Conservation (phyloP, 306 rosid species). For the Sicyos edulis region DNA sequence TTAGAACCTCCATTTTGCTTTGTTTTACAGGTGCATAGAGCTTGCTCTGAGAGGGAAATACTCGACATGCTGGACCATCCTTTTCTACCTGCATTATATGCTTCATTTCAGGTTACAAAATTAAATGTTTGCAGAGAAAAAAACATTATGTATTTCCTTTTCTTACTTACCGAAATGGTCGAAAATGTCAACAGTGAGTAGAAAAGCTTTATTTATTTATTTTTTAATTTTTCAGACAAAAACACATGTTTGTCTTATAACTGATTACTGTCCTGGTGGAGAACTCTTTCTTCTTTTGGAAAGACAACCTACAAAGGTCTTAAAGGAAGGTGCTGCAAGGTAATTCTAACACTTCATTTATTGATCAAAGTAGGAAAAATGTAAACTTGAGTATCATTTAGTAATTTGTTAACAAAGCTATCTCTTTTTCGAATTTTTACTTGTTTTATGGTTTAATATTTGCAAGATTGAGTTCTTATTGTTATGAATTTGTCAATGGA, state of each 20-base stretch:
- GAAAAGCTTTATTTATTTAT: neutral
- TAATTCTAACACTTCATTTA: constrained; percentile 22
- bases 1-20: constrained; percentile 15
- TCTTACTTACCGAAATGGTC: neutral
- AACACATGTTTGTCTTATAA: constrained; percentile 90
- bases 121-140: constrained; percentile 45
- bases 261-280: constrained; percentile 93
- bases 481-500: neutral
- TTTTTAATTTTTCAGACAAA: constrained; percentile 59
- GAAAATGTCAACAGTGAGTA: neutral
- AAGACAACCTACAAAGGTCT: constrained; percentile 71
- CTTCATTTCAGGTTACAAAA: constrained; percentile 85
- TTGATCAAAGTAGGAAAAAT: neutral
- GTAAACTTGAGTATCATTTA: too few species aligned
- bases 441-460: too few species aligned
- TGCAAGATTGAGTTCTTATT: too few species aligned
- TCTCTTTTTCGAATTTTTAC: too few species aligned
- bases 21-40: constrained; percentile 80
- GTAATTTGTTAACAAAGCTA: too few species aligned
- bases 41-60: constrained; percentile 93
- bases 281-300: constrained; percentile 90
- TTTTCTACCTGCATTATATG: constrained; percentile 88
- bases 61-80: constrained; percentile 98
- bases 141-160: neutral
- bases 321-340: constrained; percentile 88